Evolutionary conservation across 768 basidiomycete species (phyloP), one percentile per base, ranked within the genome.

Genomic region (Tulasnella sp.): DNA sequence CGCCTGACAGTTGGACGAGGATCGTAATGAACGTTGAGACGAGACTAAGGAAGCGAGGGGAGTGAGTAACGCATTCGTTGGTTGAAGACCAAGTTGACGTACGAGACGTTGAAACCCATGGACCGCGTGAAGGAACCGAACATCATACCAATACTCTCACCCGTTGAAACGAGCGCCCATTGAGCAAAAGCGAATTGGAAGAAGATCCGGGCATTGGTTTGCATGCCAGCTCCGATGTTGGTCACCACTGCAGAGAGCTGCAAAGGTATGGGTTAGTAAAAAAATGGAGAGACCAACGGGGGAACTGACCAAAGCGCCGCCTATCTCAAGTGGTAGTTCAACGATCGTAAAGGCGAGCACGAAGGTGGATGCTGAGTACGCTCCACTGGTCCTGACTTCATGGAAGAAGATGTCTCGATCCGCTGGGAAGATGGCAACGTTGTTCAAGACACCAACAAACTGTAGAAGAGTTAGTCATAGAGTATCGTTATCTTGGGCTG

Each of bases 401-500:
- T 89, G 86, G 79, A 87, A 85, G 83, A 87, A 89, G 6, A 88
- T 81, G 40, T 87, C 85, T 73, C 86, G 85, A 75, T 89, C 89
- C 31, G 84, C 84, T 0, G 89, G 89, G 83, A 86, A 89, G 80
- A 89, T 85, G 9, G 88, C 84, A 80, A 86, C 84, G 31, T 85
- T 85, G 50, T 84, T 84, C 7, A 87, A 82, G 20, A 87, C 83
- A 4, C 81, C 76, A 73, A 82, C 79, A 58, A 77, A 81, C 81
- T 81, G 50, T 14, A 28, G 64, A 80, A 41, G 14, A 34, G 46
- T 76, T 34, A 79, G 75, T 75, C 31, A n/a, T 42, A 41, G 28
- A 41, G 9, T 8, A 69, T n/a, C 44, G 42, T 46, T 40, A 73
- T 22, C 40, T 12, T 8, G 34, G 48, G 22, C 24, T 22, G 37